These are phyloP conservation scores for Brasilioporus rufonigricans DNA, from an alignment of 768 basidiomycete species.

Conservation along the genomic window DNA sequence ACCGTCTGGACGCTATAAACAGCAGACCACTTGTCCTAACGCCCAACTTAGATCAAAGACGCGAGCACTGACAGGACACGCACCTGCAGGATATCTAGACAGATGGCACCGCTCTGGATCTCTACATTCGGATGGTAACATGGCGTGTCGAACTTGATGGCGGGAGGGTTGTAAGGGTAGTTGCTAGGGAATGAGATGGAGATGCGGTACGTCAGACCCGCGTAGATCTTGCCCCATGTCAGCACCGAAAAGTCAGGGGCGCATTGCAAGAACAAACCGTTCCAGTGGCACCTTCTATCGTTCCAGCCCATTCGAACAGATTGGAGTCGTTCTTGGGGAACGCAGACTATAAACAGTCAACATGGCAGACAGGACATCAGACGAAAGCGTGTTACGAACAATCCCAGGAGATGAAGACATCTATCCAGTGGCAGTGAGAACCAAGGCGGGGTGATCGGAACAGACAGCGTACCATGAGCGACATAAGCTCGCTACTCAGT, in stretches of 20 bases:
- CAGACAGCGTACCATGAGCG: constrained; percentile 67
- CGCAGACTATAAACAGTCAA: constrained; percentile 59
- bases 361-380: background rate
- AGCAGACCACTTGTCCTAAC: constrained; percentile 89
- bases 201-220: constrained; percentile 78
- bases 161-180: constrained; percentile 84
- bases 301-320: constrained; percentile 88
- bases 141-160: constrained; percentile 84
- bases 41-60: constrained; percentile 5
- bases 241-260: background rate
- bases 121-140: constrained; percentile 94
- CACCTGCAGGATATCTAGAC: constrained; percentile 86
- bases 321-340: constrained; percentile 87
- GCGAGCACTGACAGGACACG: constrained; percentile 4
- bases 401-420: constrained; percentile 90
- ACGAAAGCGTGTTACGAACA: constrained; percentile 44
- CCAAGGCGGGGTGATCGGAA: background rate
- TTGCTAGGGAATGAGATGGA: constrained; percentile 82
- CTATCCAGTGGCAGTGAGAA: constrained; percentile 37
- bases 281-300: constrained; percentile 76
- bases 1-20: constrained; percentile 92
- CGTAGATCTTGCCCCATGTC: constrained; percentile 58
- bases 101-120: constrained; percentile 71
- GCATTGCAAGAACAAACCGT: constrained; percentile 41
- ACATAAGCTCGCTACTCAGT: constrained; percentile 83